These are phyloP conservation scores for Yarrowia osloensis DNA, from an alignment of 805 yeast genomes.

Conservation along the genomic window DNA sequence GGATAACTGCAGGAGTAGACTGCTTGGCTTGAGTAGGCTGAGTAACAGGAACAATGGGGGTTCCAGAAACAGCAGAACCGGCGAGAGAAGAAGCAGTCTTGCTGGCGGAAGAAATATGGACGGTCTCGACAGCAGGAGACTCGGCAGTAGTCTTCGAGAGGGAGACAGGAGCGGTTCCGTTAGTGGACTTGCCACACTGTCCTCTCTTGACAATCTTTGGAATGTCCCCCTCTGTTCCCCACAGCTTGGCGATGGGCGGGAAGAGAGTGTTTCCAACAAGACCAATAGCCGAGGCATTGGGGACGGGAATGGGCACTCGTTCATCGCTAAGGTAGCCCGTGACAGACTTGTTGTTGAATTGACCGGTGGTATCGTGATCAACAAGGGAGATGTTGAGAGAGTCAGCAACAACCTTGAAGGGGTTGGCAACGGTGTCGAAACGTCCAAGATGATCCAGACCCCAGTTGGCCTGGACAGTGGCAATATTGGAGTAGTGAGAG, in stretches of 20 bases:
- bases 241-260: constrained; percentile 13
- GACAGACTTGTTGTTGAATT: constrained; percentile 5
- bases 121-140: not conserved
- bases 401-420: constrained; percentile 49
- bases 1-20: not conserved
- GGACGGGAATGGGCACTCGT: constrained; percentile 2
- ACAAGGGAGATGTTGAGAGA: constrained; percentile 35
- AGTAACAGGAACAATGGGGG: not conserved
- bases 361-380: not conserved
- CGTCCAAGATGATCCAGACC: constrained; percentile 53
- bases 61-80: not conserved
- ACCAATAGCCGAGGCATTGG: constrained; percentile 2
- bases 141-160: not conserved
- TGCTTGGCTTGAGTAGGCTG: constrained; percentile 3
- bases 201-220: not conserved
- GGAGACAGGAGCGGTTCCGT: not conserved
- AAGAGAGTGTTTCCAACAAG: constrained; percentile 7
- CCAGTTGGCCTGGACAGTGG: constrained; percentile 55
- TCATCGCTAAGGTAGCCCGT: constrained; percentile 15
- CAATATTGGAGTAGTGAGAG: constrained; percentile 54
- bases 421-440: constrained; percentile 53
- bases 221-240: not conserved
- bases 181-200: not conserved
- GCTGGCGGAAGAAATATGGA: not conserved
- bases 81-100: not conserved